phyloP scores from a whole-genome alignment of 2,329 filamentous ascomycete genomes.

The Tolypocladium guangdongense region DNA sequence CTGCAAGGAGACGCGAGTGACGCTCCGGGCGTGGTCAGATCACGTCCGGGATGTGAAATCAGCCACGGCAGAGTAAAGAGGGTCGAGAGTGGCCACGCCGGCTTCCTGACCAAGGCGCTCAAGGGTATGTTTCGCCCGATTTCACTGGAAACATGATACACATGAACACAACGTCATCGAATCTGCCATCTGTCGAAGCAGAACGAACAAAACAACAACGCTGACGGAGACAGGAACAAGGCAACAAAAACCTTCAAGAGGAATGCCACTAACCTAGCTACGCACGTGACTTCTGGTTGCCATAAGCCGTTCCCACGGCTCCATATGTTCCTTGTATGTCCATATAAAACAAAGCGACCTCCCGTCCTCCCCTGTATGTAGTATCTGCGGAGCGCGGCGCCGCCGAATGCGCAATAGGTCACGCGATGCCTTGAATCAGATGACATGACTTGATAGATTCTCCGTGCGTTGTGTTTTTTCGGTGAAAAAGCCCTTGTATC shows the following conservation, averaged over 20 bases:
- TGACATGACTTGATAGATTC: too few relatives aligned
- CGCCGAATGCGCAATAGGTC: neutral
- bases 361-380: too few relatives aligned
- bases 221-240: too few relatives aligned
- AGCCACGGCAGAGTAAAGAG: neutral
- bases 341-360: too few relatives aligned
- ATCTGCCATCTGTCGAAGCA: too few relatives aligned
- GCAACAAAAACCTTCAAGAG: too few relatives aligned
- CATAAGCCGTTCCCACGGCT: too few relatives aligned
- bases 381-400: neutral
- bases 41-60: neutral
- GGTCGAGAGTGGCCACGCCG: neutral
- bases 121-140: neutral
- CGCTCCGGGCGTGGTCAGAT: neutral
- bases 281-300: too few relatives aligned
- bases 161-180: too few relatives aligned
- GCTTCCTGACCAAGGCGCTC: neutral
- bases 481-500: neutral
- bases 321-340: too few relatives aligned
- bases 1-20: neutral
- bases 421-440: neutral
- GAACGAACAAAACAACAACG: too few relatives aligned
- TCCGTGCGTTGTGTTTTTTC: neutral
- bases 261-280: too few relatives aligned
- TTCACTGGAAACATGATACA: accelerated